Evolutionary conservation across 495 filamentous ascomycete species (phyloP).

Genomic region (Melanomma pulvis-pyrius): DNA sequence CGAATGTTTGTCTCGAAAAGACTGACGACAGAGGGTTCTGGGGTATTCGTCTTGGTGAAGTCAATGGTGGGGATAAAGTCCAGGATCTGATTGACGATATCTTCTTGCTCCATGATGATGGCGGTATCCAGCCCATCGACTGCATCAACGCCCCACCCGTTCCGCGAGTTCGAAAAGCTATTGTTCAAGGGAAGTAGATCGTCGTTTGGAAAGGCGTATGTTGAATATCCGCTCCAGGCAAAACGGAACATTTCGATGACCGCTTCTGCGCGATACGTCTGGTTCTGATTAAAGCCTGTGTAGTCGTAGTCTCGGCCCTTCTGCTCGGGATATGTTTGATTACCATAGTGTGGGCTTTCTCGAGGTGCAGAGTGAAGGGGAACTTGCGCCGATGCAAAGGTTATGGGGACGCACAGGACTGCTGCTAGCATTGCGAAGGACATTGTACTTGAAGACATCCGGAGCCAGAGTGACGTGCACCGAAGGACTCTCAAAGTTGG

Average conservation of each 20-base stretch:
- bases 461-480: background rate
- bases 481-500: background rate
- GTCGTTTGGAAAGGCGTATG: constrained; percentile 27
- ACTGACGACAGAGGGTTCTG: constrained; percentile 9
- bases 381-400: background rate
- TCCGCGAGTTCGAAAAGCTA: constrained; percentile 48
- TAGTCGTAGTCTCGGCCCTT: constrained; percentile 29
- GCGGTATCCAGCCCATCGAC: constrained; percentile 86
- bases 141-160: constrained; percentile 85
- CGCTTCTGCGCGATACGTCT: constrained; percentile 22
- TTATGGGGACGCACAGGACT: background rate
- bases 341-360: constrained; percentile 9
- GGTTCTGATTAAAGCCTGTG: constrained; percentile 21
- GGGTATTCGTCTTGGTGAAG: constrained; percentile 60
- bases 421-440: background rate
- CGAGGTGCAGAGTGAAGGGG: background rate
- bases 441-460: background rate
- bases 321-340: constrained; percentile 23
- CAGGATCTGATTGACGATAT: constrained; percentile 69
- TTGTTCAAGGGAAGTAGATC: constrained; percentile 26
- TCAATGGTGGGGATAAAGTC: constrained; percentile 68
- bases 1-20: constrained; percentile 91
- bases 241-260: constrained; percentile 31
- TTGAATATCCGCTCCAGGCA: constrained; percentile 27
- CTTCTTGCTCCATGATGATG: constrained; percentile 70